Evolutionary conservation across 768 basidiomycete genomes (phyloP).

Genomic region (Tulasnella calospora): DNA sequence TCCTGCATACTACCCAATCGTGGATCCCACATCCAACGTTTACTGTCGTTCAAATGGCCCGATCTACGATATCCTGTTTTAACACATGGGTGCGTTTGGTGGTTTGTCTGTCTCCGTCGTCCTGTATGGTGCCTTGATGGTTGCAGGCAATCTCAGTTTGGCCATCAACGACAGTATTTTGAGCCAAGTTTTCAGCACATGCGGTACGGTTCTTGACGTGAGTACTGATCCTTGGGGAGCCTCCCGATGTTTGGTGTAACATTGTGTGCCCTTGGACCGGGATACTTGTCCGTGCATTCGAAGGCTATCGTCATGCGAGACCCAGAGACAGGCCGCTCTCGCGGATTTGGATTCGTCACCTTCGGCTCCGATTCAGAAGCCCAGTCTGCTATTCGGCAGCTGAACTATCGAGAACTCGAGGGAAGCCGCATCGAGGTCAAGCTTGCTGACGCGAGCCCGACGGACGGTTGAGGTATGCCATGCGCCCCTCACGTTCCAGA

Average conservation of each 20-base stretch:
- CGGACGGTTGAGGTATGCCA: slow-evolving; percentile 28
- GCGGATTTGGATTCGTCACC: slow-evolving; percentile 96
- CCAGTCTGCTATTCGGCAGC: slow-evolving; percentile 60
- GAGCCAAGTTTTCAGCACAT: slow-evolving; percentile 79
- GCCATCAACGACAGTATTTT: slow-evolving; percentile 91
- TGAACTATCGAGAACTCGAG: slow-evolving; percentile 92
- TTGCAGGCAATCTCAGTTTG: slow-evolving; percentile 89
- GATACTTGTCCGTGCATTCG: not conserved
- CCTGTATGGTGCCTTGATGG: slow-evolving; percentile 39
- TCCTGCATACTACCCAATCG: not conserved
- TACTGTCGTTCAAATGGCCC: not conserved
- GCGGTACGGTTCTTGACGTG: slow-evolving; percentile 86
- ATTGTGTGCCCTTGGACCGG: slow-evolving; percentile 28
- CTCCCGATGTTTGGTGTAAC: not conserved
- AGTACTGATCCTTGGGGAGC: slow-evolving; percentile 41
- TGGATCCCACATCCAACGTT: not conserved
- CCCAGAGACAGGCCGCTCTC: slow-evolving; percentile 92
- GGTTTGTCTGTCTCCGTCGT: slow-evolving; percentile 41
- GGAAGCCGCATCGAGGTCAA: slow-evolving; percentile 87
- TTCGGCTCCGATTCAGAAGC: slow-evolving; percentile 62
- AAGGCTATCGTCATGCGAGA: slow-evolving; percentile 98
- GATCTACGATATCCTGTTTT: slow-evolving; percentile 39
- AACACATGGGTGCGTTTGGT: slow-evolving; percentile 32
- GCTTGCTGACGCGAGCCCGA: slow-evolving; percentile 42
- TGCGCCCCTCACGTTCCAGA: slow-evolving; percentile 28